Evolutionary conservation across 2,329 filamentous ascomycete species (phyloP).

Genomic region (Sporothrix curviconia): DNA sequence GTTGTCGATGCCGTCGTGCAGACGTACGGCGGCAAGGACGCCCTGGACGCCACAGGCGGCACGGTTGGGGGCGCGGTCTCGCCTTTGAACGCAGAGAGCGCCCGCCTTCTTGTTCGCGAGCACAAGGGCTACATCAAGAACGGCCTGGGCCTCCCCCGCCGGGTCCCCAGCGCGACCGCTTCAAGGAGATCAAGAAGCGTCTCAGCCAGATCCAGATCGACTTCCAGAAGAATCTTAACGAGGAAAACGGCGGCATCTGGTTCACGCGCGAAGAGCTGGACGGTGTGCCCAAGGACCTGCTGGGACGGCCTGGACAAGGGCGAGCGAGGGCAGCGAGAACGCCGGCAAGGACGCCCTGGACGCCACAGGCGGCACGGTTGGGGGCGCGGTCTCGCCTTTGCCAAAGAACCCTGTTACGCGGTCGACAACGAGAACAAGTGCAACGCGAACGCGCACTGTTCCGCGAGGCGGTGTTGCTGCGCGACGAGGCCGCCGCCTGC

Average conservation of each 20-base stretch:
- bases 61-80: neutral
- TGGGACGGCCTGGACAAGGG: slow-evolving; percentile 64
- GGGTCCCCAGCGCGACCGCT: slow-evolving; percentile 66
- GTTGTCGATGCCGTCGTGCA: slow-evolving; percentile 54
- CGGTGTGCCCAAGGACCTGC: slow-evolving; percentile 65
- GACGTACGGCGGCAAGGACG: slow-evolving; percentile 34
- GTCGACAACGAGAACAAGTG: slow-evolving; percentile 77
- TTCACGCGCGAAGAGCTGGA: slow-evolving; percentile 67
- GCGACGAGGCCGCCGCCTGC: slow-evolving; percentile 72
- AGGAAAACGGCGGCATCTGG: slow-evolving; percentile 77
- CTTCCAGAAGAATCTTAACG: slow-evolving; percentile 75
- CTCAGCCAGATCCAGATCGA: slow-evolving; percentile 67
- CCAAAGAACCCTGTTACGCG: slow-evolving; percentile 62
- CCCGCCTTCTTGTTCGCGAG: slow-evolving; percentile 70
- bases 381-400: slow-evolving; percentile 74
- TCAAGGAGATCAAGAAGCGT: slow-evolving; percentile 81
- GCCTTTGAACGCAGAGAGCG: slow-evolving; percentile 60
- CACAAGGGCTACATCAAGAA: slow-evolving; percentile 71
- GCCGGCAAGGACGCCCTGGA: slow-evolving; percentile 66
- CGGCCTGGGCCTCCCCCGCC: slow-evolving; percentile 63
- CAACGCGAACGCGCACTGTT: slow-evolving; percentile 67
- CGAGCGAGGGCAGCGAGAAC: slow-evolving; percentile 48
- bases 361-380: too few relatives aligned
- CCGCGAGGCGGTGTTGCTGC: slow-evolving; percentile 65
- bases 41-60: slow-evolving; percentile 41